Evolutionary conservation across 257 asterid species (phyloP), one percentile per base, ranked within the genome.

Genomic region (Solanum pimpinellifolium): DNA sequence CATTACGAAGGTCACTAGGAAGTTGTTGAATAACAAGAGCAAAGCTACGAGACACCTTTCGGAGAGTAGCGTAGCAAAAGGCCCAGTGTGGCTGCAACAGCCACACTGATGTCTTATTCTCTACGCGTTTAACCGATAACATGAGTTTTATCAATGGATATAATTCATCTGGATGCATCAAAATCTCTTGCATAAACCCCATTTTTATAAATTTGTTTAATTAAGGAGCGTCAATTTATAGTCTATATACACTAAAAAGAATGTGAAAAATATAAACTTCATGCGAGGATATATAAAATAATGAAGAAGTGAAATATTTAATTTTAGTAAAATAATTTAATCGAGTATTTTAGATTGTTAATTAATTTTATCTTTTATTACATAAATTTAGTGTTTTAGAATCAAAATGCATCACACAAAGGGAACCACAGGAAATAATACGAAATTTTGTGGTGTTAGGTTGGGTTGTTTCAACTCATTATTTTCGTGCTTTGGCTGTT

Each of bases 21-120:
- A 97, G 98, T 92, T 97, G 98, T 92, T 94, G 98, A 90, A 97
- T 94, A 77, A 97, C 98, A 81, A 95, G 92, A 85, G 93, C 94
- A 88, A 94, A 97, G 82, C 98, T 94, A 88, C 98, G 92, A n/a
- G 99, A 95, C 87, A 96, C 98, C 91, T 94, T 96, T 25, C 90
- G 96, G 66, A 96, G 98, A 97, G 94, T 92, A 29, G 90, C 1
- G 91, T 96, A 96, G 87, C 99, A 96, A 88, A 95, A 96, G 85
- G 93, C 93, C 98, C 98, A 96, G 92, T 96, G 96, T 39, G 98
- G 98, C 92, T 94, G 92, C 86, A 92, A 82, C 56, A 94, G 98
- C 87, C 94, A 93, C 96, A 15, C 39, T 14, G n/a, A 92, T 96
- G 92, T 92, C 94, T 92, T 89, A 98, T 90, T 95, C 96, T 39